These are phyloP conservation scores for Exsudoporus floridanus DNA, from an alignment of 1,284 basidiomycete genomes.

Conservation along the genomic window DNA sequence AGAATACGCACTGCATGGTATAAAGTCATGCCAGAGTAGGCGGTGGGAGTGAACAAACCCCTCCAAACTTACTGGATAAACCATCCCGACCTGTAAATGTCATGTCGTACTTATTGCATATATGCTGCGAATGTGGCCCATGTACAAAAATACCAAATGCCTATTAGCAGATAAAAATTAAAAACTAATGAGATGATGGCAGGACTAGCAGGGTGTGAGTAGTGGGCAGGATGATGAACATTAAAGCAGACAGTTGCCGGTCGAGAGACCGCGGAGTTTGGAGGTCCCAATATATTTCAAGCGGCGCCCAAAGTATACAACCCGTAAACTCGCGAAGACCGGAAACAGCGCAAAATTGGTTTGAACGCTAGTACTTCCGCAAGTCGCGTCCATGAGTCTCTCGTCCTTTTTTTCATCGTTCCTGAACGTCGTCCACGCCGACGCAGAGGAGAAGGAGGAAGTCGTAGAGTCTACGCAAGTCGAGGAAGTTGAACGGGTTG, in stretches of 20 bases:
- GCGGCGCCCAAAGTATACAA: conserved; percentile 22
- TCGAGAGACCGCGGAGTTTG: background rate
- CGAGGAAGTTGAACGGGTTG: conserved; percentile 40
- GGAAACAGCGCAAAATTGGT: conserved; percentile 6
- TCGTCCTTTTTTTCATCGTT: conserved; percentile 66
- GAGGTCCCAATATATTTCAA: conserved; percentile 4
- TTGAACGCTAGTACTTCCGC: conserved; percentile 7
- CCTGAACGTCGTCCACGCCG: conserved; percentile 55
- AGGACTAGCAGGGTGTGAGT: too few relatives aligned
- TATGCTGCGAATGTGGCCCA: too few relatives aligned
- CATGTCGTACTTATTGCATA: too few relatives aligned
- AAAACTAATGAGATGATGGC: too few relatives aligned
- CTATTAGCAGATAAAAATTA: too few relatives aligned
- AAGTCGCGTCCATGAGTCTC: conserved; percentile 39
- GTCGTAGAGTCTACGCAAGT: conserved; percentile 24
- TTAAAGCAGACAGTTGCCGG: too few relatives aligned
- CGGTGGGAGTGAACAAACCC: background rate
- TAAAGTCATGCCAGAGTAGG: background rate
- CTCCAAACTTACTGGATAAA: too few relatives aligned
- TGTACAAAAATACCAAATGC: too few relatives aligned
- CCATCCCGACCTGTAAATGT: too few relatives aligned
- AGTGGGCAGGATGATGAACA: too few relatives aligned
- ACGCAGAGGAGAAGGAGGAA: conserved; percentile 50
- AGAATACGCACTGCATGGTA: background rate
- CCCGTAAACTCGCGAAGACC: conserved; percentile 30